phyloP scores from a whole-genome alignment of 768 basidiomycete species.

The Tulasnella sp. region DNA sequence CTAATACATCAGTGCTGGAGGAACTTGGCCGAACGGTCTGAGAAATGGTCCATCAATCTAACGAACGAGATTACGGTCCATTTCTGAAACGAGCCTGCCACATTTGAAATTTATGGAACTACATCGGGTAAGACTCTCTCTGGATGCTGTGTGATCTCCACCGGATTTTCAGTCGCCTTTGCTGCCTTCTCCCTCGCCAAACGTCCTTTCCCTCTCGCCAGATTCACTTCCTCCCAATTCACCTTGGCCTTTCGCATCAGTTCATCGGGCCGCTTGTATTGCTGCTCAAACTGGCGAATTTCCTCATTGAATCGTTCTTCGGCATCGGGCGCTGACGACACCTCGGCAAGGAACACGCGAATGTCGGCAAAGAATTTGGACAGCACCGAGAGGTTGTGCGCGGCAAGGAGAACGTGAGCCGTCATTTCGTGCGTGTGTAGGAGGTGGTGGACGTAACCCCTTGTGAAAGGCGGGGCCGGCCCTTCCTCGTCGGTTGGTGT shows the following conservation, averaged over 20 bases:
- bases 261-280: not conserved
- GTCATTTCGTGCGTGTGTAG: slow-evolving; percentile 89
- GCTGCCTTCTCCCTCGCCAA: slow-evolving; percentile 60
- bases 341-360: slow-evolving; percentile 40
- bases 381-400: slow-evolving; percentile 72
- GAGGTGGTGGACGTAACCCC: slow-evolving; percentile 78
- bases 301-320: slow-evolving; percentile 53
- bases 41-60: not conserved
- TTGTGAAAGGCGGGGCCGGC: slow-evolving; percentile 38
- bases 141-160: not conserved
- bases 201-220: slow-evolving; percentile 71
- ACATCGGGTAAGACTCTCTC: not conserved
- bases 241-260: slow-evolving; percentile 53
- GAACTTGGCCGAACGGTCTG: not conserved
- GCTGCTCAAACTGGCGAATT: slow-evolving; percentile 1
- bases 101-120: not conserved
- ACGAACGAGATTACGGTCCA: not conserved
- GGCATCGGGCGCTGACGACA: slow-evolving; percentile 29
- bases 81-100: not conserved
- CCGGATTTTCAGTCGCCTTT: slow-evolving; percentile 25
- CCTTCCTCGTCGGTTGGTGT: slow-evolving; percentile 27
- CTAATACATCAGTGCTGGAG: not conserved
- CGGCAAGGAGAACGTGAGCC: slow-evolving; percentile 65
- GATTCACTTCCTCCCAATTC: slow-evolving; percentile 64
- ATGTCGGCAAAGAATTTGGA: slow-evolving; percentile 62